Conservation (phyloP, 352 stramenopile species). For the Globisporangium recalcitrans region DNA sequence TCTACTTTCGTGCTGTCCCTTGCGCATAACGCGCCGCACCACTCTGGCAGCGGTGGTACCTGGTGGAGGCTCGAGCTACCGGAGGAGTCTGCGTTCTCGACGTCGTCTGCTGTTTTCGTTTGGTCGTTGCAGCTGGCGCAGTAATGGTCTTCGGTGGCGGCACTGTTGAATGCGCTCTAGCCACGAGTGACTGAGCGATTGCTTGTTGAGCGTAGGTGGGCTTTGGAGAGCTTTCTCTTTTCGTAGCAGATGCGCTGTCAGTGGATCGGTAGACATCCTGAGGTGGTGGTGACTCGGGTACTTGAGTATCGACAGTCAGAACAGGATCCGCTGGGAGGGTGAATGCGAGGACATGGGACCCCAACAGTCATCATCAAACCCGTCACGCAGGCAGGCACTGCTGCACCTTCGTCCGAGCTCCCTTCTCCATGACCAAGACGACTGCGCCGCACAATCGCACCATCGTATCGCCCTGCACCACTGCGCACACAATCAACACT, state of each 20-base stretch:
- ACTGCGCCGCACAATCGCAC: not conserved
- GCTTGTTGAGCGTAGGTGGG: not conserved
- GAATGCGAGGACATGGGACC: not conserved
- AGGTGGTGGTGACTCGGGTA: no score
- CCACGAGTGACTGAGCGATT: not conserved
- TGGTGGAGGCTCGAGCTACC: not conserved
- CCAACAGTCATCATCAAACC: not conserved
- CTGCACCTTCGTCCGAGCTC: not conserved
- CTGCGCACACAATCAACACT: not conserved
- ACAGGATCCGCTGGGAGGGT: no score
- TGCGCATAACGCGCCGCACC: not conserved
- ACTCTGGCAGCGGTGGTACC: not conserved
- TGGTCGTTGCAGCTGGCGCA: not conserved
- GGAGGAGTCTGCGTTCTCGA: not conserved
- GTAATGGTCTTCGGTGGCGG: not conserved
- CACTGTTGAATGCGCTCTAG: not conserved
- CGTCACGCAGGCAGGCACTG: no score
- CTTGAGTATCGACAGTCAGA: no score
- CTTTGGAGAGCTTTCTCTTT: no score
- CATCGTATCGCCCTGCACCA: not conserved
- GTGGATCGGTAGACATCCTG: no score
- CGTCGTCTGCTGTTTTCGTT: not conserved
- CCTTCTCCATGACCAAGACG: not conserved
- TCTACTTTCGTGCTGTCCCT: not conserved
- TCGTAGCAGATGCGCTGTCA: no score